Percentiles rank a stretch among this genome's conserved stretches.
Conservation (phyloP, 1,284 basidiomycete genomes). For the Ustilago curta region DNA sequence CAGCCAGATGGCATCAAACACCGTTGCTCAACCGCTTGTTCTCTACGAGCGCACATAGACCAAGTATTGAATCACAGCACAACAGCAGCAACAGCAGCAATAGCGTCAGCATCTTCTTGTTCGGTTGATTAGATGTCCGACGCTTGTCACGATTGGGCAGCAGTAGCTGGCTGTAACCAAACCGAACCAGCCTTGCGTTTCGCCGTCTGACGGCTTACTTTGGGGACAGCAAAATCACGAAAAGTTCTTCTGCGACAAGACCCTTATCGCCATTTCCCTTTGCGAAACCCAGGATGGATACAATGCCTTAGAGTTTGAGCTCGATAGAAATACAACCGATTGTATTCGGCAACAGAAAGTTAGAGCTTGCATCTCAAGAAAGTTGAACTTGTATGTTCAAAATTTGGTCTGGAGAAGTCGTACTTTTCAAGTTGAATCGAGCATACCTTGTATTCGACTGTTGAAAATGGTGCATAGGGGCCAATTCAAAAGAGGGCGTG, state of each 20-base stretch:
- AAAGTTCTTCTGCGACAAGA: too few relatives aligned
- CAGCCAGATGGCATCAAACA: constrained; percentile 2
- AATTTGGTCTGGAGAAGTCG: not conserved
- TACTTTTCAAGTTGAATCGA: not conserved
- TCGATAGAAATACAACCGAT: too few relatives aligned
- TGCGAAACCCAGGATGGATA: too few relatives aligned
- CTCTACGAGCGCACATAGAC: not conserved
- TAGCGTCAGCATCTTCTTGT: not conserved
- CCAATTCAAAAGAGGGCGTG: too few relatives aligned
- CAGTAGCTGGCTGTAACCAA: not conserved
- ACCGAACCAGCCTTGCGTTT: not conserved
- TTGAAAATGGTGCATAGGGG: not conserved
- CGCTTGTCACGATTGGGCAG: not conserved
- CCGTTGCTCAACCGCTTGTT: not conserved
- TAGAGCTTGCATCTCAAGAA: not conserved
- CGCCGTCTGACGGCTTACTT: too few relatives aligned
- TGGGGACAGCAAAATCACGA: too few relatives aligned
- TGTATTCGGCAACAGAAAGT: too few relatives aligned
- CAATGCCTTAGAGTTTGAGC: too few relatives aligned
- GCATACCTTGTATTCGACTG: not conserved
- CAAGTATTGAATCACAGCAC: not conserved
- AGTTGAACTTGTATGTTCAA: not conserved
- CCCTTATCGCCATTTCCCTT: too few relatives aligned
- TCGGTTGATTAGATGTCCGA: constrained; percentile 4
- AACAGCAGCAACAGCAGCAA: not conserved